A percentile compares a stretch with the other conserved stretches of the same genome.
Conservation (phyloP, 139 green algal genomes). For the Desmodesmus armatus region DNA sequence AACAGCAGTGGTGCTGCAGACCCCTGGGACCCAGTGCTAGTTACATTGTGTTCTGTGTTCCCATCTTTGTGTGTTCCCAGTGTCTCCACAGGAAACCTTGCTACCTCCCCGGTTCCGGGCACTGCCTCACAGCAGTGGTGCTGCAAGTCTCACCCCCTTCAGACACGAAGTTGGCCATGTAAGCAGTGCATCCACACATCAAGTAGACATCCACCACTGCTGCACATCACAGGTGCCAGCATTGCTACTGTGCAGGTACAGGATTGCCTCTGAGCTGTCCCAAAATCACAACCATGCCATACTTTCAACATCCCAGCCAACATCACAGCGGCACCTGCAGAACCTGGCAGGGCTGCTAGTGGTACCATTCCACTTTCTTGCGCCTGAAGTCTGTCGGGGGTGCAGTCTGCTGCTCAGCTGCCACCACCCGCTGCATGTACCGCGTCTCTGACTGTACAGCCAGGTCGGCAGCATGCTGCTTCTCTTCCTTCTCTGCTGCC, state of each 20-base stretch:
- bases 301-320: no score
- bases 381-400: constrained; percentile 24
- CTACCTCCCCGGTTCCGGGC: no score
- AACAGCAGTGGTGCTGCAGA: no score
- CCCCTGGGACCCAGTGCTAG: no score
- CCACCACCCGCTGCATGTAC: constrained; percentile 37
- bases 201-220: neutral
- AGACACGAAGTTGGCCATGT: no score
- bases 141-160: no score
- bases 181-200: neutral
- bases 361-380: constrained; percentile 55
- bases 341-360: neutral
- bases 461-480: constrained; percentile 37
- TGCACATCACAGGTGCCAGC: neutral
- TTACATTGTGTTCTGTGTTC: no score
- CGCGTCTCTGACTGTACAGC: constrained; percentile 15
- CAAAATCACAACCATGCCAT: neutral
- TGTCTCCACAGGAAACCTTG: no score
- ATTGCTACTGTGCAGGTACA: neutral
- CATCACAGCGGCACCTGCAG: neutral
- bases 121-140: no score
- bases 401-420: constrained; percentile 19
- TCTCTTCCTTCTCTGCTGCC: constrained; percentile 63
- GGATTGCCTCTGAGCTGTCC: neutral
- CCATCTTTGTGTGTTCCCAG: no score